Evolutionary conservation across 192 early-diverging fungal species (phyloP), one percentile per base, ranked within the genome.

Genomic region (Mortierella hygrophila): DNA sequence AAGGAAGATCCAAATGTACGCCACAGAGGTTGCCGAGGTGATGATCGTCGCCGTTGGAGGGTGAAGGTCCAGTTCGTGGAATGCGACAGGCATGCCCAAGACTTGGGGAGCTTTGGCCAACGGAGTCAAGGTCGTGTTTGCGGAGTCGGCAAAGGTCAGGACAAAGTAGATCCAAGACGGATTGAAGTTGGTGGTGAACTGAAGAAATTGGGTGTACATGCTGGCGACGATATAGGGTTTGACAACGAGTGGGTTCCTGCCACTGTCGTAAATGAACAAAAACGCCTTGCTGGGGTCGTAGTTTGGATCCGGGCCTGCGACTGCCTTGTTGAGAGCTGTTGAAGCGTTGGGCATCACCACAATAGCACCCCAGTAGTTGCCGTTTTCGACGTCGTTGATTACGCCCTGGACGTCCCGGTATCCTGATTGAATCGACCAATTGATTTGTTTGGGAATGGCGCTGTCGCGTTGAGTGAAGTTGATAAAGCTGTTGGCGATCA

Each of bases 1-100:
- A 15, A 85, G 46, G 40, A 85, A 85, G 38, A 85, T 80, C 83
- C 83, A 80, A 49, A 85, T 85, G 37, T 85, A 85, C 0, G 83
- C 83, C 9, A 85, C 83, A 0, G 83, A 79, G 9, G 83, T 85
- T 11, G 83, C 83, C 0, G 83, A 85, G 32, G 78, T 77, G 10
- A 85, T 77, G 68, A 85, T 85, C 18, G 60, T 52, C 21, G 78
- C 78, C 23, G 78, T 74, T 11, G 75, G 78, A 23, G 74, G 83
- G 40, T 85, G 83, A 1, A 85, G 20, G n/a, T 85, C 83, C 57
- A 80, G 38, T 23, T 85, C 83, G 9, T 73, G 70, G 55, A 85
- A 85, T 1, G 83, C 83, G 3, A 85, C 60, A 29, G 83, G 83
- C 6, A 69, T 80, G 44, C 78, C 83, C 7, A 85, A 47, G 32